phyloP scores from a whole-genome alignment of 192 early-diverging fungal genomes.

The Linderina pennispora region DNA sequence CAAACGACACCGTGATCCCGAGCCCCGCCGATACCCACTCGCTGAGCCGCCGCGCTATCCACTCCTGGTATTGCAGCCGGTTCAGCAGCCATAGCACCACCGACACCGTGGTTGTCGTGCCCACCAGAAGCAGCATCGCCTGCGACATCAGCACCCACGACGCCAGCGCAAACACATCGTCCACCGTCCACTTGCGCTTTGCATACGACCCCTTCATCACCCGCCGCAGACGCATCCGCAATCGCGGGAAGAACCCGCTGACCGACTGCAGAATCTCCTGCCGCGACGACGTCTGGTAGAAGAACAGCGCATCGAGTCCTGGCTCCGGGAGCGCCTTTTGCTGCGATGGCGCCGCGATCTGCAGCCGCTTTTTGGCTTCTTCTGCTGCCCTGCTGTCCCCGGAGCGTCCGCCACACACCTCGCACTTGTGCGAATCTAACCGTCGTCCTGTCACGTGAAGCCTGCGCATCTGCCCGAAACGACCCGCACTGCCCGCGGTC shows the following conservation, averaged over 20 bases:
- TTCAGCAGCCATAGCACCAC: constrained; percentile 74
- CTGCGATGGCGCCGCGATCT: constrained; percentile 12
- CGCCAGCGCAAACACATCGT: constrained; percentile 85
- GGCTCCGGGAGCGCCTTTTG: constrained; percentile 28
- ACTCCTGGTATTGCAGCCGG: constrained; percentile 80
- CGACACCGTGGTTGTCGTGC: constrained; percentile 86
- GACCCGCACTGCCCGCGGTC: too few relatives aligned
- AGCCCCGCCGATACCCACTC: constrained; percentile 74
- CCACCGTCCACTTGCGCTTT: constrained; percentile 70
- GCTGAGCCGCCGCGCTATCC: constrained; percentile 70
- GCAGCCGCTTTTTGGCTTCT: not conserved
- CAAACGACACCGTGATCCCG: constrained; percentile 80
- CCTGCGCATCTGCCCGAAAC: too few relatives aligned
- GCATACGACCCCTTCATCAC: constrained; percentile 55
- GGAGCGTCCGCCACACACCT: not conserved
- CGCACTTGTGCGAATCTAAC: not conserved
- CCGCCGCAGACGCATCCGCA: constrained; percentile 55
- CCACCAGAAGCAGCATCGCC: constrained; percentile 75
- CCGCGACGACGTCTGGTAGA: constrained; percentile 17
- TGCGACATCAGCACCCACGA: constrained; percentile 87
- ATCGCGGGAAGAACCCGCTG: constrained; percentile 52
- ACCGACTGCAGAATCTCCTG: constrained; percentile 54
- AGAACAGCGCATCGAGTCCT: constrained; percentile 24
- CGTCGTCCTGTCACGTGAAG: too few relatives aligned
- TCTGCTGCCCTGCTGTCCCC: too few relatives aligned